phyloP scores from a whole-genome alignment of 352 stramenopile species.

The Peronospora tabacina region DNA sequence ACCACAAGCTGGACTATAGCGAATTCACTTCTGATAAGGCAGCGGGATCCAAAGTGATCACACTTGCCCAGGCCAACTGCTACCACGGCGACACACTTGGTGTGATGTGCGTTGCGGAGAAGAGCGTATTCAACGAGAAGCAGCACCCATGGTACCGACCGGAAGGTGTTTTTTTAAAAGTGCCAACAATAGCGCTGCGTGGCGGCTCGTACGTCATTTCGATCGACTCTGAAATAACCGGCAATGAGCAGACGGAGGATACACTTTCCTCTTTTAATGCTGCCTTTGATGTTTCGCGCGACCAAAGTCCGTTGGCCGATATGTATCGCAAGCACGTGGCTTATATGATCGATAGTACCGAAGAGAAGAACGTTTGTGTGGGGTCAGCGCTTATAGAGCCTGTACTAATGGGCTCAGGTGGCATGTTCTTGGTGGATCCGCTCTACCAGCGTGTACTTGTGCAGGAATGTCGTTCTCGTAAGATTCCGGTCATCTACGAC shows the following conservation, averaged over 20 bases:
- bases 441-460: slow-evolving; percentile 89
- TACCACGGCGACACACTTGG: slow-evolving; percentile 90
- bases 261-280: slow-evolving; percentile 38
- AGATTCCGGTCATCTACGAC: slow-evolving; percentile 89
- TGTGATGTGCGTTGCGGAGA: slow-evolving; percentile 87
- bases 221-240: slow-evolving; percentile 42
- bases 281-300: slow-evolving; percentile 42
- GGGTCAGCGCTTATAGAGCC: slow-evolving; percentile 85
- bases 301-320: slow-evolving; percentile 31
- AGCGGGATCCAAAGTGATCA: slow-evolving; percentile 51
- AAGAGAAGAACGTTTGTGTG: slow-evolving; percentile 37
- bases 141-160: slow-evolving; percentile 90
- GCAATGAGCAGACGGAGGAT: slow-evolving; percentile 23
- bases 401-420: slow-evolving; percentile 82
- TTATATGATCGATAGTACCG: slow-evolving; percentile 38
- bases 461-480: slow-evolving; percentile 53
- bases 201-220: slow-evolving; percentile 52
- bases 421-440: slow-evolving; percentile 89
- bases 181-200: slow-evolving; percentile 60
- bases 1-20: slow-evolving; percentile 59
- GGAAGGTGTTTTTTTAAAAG: slow-evolving; percentile 73
- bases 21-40: slow-evolving; percentile 27
- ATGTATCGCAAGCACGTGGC: slow-evolving; percentile 65
- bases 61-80: slow-evolving; percentile 82
- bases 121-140: slow-evolving; percentile 87